Percentiles rank a stretch among this genome's conserved stretches.
Evolutionary conservation across 176 grass and related monocot species (phyloP).

Genomic region (Raddia guianensis): DNA sequence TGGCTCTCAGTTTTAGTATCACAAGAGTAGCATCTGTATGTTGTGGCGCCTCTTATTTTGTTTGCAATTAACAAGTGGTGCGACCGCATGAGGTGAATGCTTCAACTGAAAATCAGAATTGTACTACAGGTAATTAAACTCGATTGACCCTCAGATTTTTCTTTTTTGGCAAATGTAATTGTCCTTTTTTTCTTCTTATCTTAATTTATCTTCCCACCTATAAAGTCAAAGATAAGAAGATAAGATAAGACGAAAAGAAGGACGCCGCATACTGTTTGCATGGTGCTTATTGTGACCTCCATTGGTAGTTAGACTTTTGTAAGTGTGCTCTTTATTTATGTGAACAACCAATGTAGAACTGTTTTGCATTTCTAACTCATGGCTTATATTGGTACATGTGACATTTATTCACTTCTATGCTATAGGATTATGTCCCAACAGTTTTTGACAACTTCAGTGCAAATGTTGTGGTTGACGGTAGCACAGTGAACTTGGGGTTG

Average conservation of each 20-base stretch:
- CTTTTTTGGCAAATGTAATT: too few species aligned
- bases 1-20: neutral
- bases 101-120: neutral
- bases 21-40: neutral
- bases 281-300: neutral
- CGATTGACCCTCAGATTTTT: neutral
- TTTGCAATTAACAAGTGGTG: neutral
- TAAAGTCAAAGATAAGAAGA: too few species aligned
- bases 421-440: slow-evolving; percentile 55
- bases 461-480: slow-evolving; percentile 50
- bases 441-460: slow-evolving; percentile 60
- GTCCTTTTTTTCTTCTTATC: too few species aligned
- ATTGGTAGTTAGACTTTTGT: neutral
- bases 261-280: too few species aligned
- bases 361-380: neutral
- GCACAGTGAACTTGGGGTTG: slow-evolving; percentile 45
- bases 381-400: neutral
- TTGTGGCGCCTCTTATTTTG: neutral
- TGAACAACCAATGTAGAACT: neutral
- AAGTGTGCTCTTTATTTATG: neutral
- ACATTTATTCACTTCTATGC: slow-evolving; percentile 26
- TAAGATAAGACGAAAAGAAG: too few species aligned
- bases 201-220: too few species aligned
- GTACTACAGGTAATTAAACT: neutral
- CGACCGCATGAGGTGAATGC: neutral